phyloP scores from a whole-genome alignment of 305 asterid genomes.

The Ilex paraguariensis region DNA sequence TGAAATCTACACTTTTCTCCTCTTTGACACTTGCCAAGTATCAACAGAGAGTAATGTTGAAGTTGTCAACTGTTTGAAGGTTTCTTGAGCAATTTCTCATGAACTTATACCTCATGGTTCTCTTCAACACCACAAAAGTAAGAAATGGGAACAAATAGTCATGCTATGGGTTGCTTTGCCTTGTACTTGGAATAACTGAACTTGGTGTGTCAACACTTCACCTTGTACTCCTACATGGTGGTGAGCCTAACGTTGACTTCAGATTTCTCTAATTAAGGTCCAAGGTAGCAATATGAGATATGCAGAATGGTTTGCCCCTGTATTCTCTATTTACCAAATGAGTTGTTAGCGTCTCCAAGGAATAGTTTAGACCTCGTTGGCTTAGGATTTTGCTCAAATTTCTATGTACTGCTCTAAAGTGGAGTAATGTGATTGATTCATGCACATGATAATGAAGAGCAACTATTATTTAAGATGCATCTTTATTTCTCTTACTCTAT shows the following conservation, averaged over 20 bases:
- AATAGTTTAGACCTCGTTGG: background rate
- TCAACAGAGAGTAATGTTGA: too few relatives aligned
- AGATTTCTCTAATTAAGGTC: background rate
- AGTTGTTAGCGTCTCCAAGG: background rate
- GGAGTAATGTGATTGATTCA: background rate
- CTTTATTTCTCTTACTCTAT: background rate
- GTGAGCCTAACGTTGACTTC: background rate
- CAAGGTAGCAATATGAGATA: background rate
- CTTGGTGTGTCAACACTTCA: background rate
- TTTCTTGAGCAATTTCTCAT: background rate
- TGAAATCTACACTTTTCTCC: too few relatives aligned
- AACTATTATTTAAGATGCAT: background rate
- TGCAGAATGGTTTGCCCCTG: background rate
- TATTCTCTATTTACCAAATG: background rate
- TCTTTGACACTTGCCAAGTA: too few relatives aligned
- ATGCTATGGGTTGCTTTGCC: too few relatives aligned
- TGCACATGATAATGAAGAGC: background rate
- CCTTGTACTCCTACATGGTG: background rate
- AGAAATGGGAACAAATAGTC: too few relatives aligned
- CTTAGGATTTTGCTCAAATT: background rate
- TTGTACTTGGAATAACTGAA: background rate
- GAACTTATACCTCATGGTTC: background rate
- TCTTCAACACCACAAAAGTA: too few relatives aligned
- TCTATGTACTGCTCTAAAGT: too few relatives aligned
- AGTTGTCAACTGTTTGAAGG: too few relatives aligned